Base-by-base conservation (phyloP, 2,329 filamentous ascomycete species). In the Fusarium solani-melongenae region DNA sequence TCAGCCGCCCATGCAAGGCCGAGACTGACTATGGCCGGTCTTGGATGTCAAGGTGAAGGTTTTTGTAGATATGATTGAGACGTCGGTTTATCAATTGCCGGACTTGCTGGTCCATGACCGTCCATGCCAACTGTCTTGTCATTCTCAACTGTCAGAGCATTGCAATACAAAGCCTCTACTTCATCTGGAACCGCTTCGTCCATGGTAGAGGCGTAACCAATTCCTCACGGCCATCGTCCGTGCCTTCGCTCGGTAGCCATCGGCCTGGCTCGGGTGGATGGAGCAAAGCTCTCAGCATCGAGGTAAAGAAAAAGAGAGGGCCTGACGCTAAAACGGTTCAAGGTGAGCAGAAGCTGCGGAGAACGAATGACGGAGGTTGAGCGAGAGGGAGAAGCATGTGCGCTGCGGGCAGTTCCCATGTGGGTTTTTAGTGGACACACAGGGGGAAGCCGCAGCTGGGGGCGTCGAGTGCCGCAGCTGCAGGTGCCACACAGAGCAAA, bases 211-310 rank as follows among this genome's bases (percentile, higher is more conserved):
- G 41, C 14, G 17, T 20, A 61, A 17, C 60, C 67, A 60, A 46
- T 60, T 29, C 17, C 62, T 51, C 44, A 69, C 73, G 75, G 75
- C 63, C 73, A 76, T 76, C 67, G 73, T 77, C 75, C 75, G 75
- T 71, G 66, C 62, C 65, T 39, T 22, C 55, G 33, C 64, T 82
- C 81, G 81, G 81, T 78, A 81, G 70, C 76, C 74, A 77, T 78
- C 79, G 80, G 79, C 76, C 76, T 80, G 64, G 74, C 79, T 82
- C 81, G 81, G 80, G 72, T 77, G 77, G 77, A 81, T 78, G 80
- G 81, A 81, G 64, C 61, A 63, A 72, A 66, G 36, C 62, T 62
- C 38, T 63, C 62, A 53, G 59, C 39, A 17, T 62, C 51, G 8
- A 39, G 58, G 53, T 44, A 20, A 55, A 59, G 62, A 53, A 39